Base-by-base conservation (phyloP, 1,284 basidiomycete species). In the Cryptococcus sp. region DNA sequence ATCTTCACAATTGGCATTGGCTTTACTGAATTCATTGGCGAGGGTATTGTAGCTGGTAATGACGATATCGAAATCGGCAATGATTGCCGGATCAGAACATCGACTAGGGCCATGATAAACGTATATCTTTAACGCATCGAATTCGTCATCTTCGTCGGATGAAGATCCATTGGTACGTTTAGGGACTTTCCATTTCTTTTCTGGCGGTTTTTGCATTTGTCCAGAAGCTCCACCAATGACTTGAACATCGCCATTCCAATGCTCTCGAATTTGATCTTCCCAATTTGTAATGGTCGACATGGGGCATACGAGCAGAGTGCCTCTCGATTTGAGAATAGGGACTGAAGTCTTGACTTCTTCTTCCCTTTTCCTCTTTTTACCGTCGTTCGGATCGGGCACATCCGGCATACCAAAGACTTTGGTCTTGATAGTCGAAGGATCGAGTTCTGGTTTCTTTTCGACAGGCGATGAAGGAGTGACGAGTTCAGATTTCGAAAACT, bases 251-350 rank as follows among this genome's bases (percentile, higher is more conserved):
- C 90, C 89, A 54, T 82, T 82, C 90, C 90, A 91, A 74, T 99
- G 96, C 69, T 98, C 93, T 54, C 85, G 83, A 70, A 98, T 88
- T 73, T 99, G 96, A 59, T 96, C 91, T 75, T 98, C 94, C 96
- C 96, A 99, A 68, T 98, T 98, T 44, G 89, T 85, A 1, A 99
- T 90, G 1, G 96, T 97, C 21, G 91, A 94, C 49, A 99, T 80
- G 7, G 96, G 96, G 63, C 96, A 98, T 23, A 99, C 83, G 61
- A 99, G 89, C n/a, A 99, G 77, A 0, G 96, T 98, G 7, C 87
- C 96, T 43, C 91, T 84, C 64, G 87, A 90, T 60, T 85, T 85
- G 1, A 50, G 41, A 4, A 32, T 36, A 4, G 48, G 45, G 11
- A 53, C 53, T 45, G 62, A 56, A 7, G 14, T 39, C 7, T 16